A percentile compares a stretch with the other conserved stretches of the same genome.
Conservation (phyloP, 106 monocot genomes). For the Dendrobium chrysotoxum region DNA sequence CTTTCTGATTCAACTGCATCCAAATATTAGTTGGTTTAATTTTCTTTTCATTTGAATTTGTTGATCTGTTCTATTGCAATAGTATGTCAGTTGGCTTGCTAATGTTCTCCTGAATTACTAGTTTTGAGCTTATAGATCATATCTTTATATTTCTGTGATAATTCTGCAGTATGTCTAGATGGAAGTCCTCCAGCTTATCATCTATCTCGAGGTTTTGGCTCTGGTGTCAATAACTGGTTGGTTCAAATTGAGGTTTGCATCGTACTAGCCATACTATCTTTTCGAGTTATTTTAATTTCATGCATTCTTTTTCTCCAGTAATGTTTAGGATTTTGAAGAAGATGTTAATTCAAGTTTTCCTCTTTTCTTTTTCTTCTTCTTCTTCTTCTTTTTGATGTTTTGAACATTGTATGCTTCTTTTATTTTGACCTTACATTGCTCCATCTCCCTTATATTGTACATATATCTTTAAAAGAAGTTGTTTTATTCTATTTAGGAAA, state of each 20-base stretch:
- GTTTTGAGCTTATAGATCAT: neutral
- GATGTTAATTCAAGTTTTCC: neutral
- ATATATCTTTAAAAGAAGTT: neutral
- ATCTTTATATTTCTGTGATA: neutral
- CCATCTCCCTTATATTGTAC: neutral
- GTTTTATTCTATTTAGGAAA: neutral
- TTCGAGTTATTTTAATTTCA: neutral
- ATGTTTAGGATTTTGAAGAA: neutral
- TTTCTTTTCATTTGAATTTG: neutral
- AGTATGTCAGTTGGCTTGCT: neutral
- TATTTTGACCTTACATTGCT: neutral
- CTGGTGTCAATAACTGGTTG: constrained; percentile 49
- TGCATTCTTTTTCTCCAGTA: neutral
- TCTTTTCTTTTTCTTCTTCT: too few species aligned
- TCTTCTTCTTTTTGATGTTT: neutral
- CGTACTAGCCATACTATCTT: neutral
- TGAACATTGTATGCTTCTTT: neutral
- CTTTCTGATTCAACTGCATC: too few species aligned
- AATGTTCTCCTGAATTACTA: neutral
- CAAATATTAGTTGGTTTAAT: neutral
- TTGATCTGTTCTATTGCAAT: neutral
- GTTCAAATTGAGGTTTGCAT: constrained; percentile 45
- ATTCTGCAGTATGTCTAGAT: constrained; percentile 20
- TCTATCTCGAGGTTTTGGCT: constrained; percentile 42
- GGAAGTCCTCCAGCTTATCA: constrained; percentile 61